Evolutionary conservation across 2,329 filamentous ascomycete genomes (phyloP).

Genomic region (Lachnellula hyalina): DNA sequence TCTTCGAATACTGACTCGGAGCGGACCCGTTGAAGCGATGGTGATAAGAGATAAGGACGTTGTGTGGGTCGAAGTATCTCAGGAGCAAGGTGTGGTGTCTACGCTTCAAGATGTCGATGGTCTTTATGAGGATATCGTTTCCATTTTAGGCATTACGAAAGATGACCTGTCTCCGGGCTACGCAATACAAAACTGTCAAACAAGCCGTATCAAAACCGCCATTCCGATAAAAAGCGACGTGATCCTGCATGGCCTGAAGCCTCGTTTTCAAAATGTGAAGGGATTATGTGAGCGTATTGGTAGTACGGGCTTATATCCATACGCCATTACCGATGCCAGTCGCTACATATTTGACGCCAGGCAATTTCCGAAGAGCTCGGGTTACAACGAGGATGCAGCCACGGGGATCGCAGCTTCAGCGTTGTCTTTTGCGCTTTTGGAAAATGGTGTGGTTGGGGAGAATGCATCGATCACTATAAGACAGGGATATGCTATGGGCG

Average conservation of each 20-base stretch:
- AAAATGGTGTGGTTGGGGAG: constrained; percentile 29
- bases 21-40: no score
- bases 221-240: no score
- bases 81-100: no score
- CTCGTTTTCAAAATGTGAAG: not conserved
- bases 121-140: not conserved
- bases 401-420: constrained; percentile 57
- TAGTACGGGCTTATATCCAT: constrained; percentile 3
- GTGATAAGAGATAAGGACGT: no score
- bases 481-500: no score
- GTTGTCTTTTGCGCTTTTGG: constrained; percentile 47
- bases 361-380: constrained; percentile 20
- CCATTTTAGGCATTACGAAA: not conserved
- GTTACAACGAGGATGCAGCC: constrained; percentile 50
- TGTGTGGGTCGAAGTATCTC: no score
- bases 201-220: no score
- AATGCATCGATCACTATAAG: no score
- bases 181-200: not conserved
- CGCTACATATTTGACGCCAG: not conserved
- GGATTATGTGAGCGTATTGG: constrained; percentile 1
- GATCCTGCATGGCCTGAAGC: not conserved
- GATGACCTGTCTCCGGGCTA: not conserved
- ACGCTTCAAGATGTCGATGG: no score
- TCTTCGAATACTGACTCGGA: not conserved
- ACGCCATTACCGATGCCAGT: not conserved